Evolutionary conservation across 805 yeast genomes (phyloP), one percentile per base, ranked within the genome.

Genomic region (Saccharomycopsis microspora): DNA sequence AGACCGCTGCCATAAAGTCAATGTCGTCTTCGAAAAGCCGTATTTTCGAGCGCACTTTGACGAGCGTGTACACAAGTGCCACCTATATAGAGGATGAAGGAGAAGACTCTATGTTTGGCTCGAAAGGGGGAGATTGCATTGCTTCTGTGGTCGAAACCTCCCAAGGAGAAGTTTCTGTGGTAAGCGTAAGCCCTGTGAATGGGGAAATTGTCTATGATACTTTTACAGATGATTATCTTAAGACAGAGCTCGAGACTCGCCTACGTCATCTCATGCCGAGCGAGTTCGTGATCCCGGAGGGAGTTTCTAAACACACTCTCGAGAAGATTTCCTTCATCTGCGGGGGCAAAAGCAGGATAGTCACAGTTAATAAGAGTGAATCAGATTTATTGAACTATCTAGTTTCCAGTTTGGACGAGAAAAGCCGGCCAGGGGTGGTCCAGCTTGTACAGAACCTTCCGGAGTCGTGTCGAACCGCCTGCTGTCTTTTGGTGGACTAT

Each of bases 21-120:
- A 64, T 10, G 62, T 62, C 32, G 64, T 75, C 74, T 4, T 80
- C 74, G 51, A 75, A 74, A 47, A 65, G 71, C 32, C 68, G 71
- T 30, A 71, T 88, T 1, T 85, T 90, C 63, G 74, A 74, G 45
- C 67, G 97, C 42, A 65, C 76, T 52, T 64, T 93, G 5, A 74
- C 89, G 0, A 75, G 78, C 5, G 78, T 86, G 0, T 86, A 81
- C 59, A 86, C 97, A 0, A 74, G 74, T 45, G 96, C 94, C 0
- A 89, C 97, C 0, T 86, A 82, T 63, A 74, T 86, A 54, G 89
- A 81, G 45, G 57, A 52, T 6, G 50, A 47, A 19, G 47, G 48
- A 1, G 52, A 52, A 39, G 65, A 59, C n/a, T 56, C 56, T 7
- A 34, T 40, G n/a, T 40, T 44, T 6, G 54, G 48, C 5, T 51